phyloP scores from a whole-genome alignment of 306 rosid species.

The Dalbergia cultrata region DNA sequence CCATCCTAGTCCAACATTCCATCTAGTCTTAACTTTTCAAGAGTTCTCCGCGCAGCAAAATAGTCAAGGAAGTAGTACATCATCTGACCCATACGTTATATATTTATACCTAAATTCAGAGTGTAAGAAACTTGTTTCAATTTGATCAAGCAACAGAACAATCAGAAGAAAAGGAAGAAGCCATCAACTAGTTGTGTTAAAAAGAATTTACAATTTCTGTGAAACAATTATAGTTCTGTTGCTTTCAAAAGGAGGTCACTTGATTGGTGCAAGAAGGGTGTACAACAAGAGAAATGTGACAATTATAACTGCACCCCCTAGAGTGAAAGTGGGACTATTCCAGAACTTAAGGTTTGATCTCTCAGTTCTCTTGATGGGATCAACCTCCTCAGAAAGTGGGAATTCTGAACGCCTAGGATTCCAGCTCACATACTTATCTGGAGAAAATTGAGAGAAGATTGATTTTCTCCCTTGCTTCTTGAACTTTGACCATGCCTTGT shows the following conservation, averaged over 20 bases:
- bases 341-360: constrained; percentile 86
- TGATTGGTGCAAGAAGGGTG: constrained; percentile 84
- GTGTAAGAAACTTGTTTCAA: neutral
- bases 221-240: constrained; percentile 19
- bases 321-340: constrained; percentile 86
- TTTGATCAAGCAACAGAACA: constrained; percentile 35
- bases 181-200: constrained; percentile 31
- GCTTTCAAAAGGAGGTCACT: constrained; percentile 43
- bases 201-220: constrained; percentile 48
- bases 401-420: constrained; percentile 73
- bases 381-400: constrained; percentile 89
- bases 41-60: too few relatives aligned
- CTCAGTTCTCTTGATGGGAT: constrained; percentile 91
- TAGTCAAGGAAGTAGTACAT: too few relatives aligned
- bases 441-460: constrained; percentile 70
- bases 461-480: constrained; percentile 75
- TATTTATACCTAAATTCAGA: neutral
- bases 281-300: constrained; percentile 79
- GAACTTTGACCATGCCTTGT: constrained; percentile 90
- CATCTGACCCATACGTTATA: neutral
- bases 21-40: neutral
- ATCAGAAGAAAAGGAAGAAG: constrained; percentile 36
- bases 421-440: constrained; percentile 91
- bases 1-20: neutral
- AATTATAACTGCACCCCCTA: constrained; percentile 77